Evolutionary conservation across 352 stramenopile genomes (phyloP).

Genomic region (Phytophthora palmivora): DNA sequence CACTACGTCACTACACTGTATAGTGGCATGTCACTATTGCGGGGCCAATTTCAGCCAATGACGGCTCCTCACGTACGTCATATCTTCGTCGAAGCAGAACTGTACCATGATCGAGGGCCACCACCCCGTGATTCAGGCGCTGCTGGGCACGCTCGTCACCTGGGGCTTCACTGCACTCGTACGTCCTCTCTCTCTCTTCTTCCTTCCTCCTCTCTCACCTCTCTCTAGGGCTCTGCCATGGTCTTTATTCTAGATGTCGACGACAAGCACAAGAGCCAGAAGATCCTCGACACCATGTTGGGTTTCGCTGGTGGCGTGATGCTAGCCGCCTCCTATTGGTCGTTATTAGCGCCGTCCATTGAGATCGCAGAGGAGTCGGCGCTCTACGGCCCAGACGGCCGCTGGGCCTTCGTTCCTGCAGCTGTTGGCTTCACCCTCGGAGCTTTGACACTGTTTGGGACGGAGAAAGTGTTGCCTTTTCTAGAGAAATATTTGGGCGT

Average conservation of each 20-base stretch:
- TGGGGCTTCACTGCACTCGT: conserved; percentile 86
- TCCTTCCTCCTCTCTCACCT: conserved; percentile 1
- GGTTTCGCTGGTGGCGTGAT: conserved; percentile 92
- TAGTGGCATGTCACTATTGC: too few species aligned
- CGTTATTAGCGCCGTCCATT: conserved; percentile 83
- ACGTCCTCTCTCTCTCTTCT: conserved; percentile 9
- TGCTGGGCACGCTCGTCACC: conserved; percentile 84
- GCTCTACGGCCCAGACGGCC: conserved; percentile 75
- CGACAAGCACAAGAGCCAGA: conserved; percentile 74
- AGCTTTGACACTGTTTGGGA: conserved; percentile 75
- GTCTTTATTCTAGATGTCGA: conserved; percentile 88
- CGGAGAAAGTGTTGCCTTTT: conserved; percentile 68
- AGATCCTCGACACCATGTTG: conserved; percentile 87
- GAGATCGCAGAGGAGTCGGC: conserved; percentile 87
- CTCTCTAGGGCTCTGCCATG: conserved; percentile 64
- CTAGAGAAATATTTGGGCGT: conserved; percentile 55
- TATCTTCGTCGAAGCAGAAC: neutral
- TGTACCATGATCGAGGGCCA: conserved; percentile 73
- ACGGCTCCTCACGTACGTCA: conserved; percentile 16
- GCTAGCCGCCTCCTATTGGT: conserved; percentile 92
- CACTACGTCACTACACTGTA: too few species aligned
- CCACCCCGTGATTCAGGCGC: conserved; percentile 79
- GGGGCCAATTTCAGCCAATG: conserved; percentile 1
- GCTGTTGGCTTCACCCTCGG: conserved; percentile 87
- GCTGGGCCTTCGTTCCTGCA: conserved; percentile 83